Base-by-base conservation (phyloP, 2,329 filamentous ascomycete genomes). In the Periglandula ipomoeae region DNA sequence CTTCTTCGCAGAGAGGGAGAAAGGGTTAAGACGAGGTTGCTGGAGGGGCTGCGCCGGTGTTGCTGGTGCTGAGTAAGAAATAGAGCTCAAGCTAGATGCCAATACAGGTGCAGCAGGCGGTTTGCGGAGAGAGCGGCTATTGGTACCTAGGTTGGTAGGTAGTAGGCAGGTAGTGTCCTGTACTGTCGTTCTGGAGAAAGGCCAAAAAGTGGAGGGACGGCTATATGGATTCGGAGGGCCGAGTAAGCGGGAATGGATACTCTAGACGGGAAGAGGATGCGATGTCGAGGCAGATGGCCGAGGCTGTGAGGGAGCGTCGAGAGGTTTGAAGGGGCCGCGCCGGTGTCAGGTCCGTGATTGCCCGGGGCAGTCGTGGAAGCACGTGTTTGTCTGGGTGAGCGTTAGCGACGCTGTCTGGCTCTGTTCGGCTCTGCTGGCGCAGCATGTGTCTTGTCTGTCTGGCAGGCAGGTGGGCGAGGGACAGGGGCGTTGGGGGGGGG, bases 1-100 rank as follows among this genome's bases (percentile, higher is more conserved):
- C 87, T 89, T 89, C 88, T 79, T 90, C 79, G 88, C 87, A 64
- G 63, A 54, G 57, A 54, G 55, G 50, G 54, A 53, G 55, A 49
- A 50, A 15, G 43, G 17, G 64, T 13, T 61, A 53, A 57, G 53
- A 52, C 54, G 45, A 51, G 57, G 56, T 51, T 49, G 53, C 8
- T 22, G 22, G 19, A 44, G 22, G 35, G 15, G 15, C 15, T n/a
- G 40, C 35, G 22, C 38, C 37, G 27, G 8, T 20, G 38, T 17
- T 30, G 44, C 23, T 30, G 11, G n/a, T 46, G 47, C 47, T 49
- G 47, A 46, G 47, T 49, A 44, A 49, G 48, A 40, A 46, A 23
- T 17, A 13, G 17, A 15, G 32, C 22, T 44, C 30, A 39, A 39
- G 41, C 34, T 45, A 23, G 22, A 15, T n/a, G n/a, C n/a, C n/a